A percentile compares a stretch with the other conserved stretches of the same genome.
phyloP scores from a whole-genome alignment of 192 early-diverging fungal genomes.

The Gaertneriomyces semiglobifer region DNA sequence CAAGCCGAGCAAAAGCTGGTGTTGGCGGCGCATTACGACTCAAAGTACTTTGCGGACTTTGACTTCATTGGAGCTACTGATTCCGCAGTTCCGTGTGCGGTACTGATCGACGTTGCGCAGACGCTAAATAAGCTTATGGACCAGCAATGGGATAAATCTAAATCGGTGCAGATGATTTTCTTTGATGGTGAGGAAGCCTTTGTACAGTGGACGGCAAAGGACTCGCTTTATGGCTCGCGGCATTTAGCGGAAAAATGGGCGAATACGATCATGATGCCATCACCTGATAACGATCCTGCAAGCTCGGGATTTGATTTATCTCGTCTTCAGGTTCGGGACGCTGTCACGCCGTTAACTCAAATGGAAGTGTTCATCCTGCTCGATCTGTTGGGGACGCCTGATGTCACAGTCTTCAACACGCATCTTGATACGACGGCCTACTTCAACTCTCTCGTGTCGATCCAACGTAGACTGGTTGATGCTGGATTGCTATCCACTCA shows the following conservation, averaged over 20 bases:
- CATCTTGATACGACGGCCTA: constrained; percentile 64
- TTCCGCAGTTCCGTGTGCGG: constrained; percentile 85
- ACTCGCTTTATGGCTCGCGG: constrained; percentile 87
- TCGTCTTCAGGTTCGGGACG: constrained; percentile 6
- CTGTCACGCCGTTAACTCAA: constrained; percentile 49
- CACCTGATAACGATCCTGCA: background rate
- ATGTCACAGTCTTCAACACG: constrained; percentile 53
- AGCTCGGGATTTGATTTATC: background rate
- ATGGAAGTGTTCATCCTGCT: constrained; percentile 86
- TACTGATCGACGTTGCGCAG: constrained; percentile 79
- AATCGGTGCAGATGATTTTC: constrained; percentile 86
- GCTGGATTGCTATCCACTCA: constrained; percentile 21
- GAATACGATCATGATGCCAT: constrained; percentile 27
- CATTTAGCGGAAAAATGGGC: constrained; percentile 85
- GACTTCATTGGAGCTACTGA: constrained; percentile 88
- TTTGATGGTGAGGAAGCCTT: constrained; percentile 98
- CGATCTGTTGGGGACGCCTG: constrained; percentile 74
- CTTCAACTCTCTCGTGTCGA: constrained; percentile 63
- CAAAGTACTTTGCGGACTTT: constrained; percentile 65
- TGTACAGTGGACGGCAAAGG: constrained; percentile 63
- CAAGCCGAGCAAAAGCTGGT: constrained; percentile 67
- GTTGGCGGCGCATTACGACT: constrained; percentile 91
- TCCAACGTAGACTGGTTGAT: constrained; percentile 64
- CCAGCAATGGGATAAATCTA: constrained; percentile 11
- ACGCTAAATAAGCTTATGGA: constrained; percentile 50